phyloP scores from a whole-genome alignment of 345 rosid species.

The Salix purpurea region DNA sequence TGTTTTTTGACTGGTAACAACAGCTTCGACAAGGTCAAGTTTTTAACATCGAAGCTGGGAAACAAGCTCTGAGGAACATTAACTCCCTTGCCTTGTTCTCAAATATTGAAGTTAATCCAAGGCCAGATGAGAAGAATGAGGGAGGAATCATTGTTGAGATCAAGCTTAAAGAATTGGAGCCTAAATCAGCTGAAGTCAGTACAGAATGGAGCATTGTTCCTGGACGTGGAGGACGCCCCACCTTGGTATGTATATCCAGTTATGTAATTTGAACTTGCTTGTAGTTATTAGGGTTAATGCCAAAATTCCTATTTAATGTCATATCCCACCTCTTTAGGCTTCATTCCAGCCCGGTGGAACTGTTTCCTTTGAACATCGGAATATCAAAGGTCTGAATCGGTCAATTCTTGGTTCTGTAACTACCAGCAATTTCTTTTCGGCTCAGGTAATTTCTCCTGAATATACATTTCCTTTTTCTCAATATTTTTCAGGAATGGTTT shows the following conservation, averaged over 20 bases:
- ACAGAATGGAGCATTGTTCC: slow-evolving; percentile 99
- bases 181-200: slow-evolving; percentile 97
- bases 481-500: not conserved
- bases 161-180: slow-evolving; percentile 93
- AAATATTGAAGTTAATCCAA: slow-evolving; percentile 92
- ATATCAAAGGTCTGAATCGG: slow-evolving; percentile 84
- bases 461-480: not conserved
- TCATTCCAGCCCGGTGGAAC: slow-evolving; percentile 97
- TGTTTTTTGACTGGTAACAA: slow-evolving; percentile 16
- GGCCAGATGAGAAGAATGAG: slow-evolving; percentile 94
- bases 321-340: slow-evolving; percentile 46
- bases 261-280: not conserved
- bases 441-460: slow-evolving; percentile 52
- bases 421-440: slow-evolving; percentile 91
- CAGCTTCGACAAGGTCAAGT: slow-evolving; percentile 83
- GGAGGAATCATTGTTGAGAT: slow-evolving; percentile 97
- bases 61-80: slow-evolving; percentile 83
- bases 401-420: slow-evolving; percentile 92
- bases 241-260: slow-evolving; percentile 50
- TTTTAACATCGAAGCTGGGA: slow-evolving; percentile 94
- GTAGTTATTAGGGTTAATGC: not conserved
- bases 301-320: slow-evolving; percentile 2
- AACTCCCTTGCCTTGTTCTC: slow-evolving; percentile 80
- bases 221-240: slow-evolving; percentile 95
- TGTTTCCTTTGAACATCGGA: slow-evolving; percentile 91